phyloP scores from a whole-genome alignment of 2,329 filamentous ascomycete species.

The Hypomyces perniciosus region DNA sequence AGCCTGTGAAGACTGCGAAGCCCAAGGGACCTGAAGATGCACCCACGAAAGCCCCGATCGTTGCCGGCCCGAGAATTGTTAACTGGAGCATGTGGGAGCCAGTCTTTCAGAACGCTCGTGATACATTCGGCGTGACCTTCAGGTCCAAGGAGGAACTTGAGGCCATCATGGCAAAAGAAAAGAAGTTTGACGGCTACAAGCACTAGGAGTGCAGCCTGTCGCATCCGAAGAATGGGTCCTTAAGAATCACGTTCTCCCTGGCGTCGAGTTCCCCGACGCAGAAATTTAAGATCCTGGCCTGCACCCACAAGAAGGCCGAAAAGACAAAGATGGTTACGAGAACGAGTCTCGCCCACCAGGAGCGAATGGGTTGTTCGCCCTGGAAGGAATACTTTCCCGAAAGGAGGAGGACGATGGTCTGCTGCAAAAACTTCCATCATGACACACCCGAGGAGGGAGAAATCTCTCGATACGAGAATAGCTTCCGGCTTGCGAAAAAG shows the following conservation, averaged over 20 bases:
- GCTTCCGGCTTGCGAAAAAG: not conserved
- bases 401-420: not conserved
- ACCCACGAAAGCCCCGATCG: too few species aligned
- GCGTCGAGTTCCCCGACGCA: not conserved
- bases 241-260: not conserved
- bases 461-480: not conserved
- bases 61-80: not conserved
- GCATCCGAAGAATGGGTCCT: not conserved
- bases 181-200: not conserved
- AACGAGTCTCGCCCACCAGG: constrained; percentile 2
- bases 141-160: not conserved
- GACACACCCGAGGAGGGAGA: not conserved
- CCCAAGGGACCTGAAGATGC: too few species aligned
- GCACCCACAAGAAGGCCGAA: not conserved
- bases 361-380: not conserved
- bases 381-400: not conserved
- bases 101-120: not conserved
- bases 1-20: too few species aligned
- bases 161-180: not conserved
- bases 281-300: not conserved
- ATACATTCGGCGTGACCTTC: not conserved
- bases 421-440: not conserved
- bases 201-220: not conserved
- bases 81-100: not conserved
- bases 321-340: not conserved